A percentile compares a stretch with the other conserved stretches of the same genome.
Conservation (phyloP, 192 early-diverging fungal genomes). For the Helicostylum pulchrum region DNA sequence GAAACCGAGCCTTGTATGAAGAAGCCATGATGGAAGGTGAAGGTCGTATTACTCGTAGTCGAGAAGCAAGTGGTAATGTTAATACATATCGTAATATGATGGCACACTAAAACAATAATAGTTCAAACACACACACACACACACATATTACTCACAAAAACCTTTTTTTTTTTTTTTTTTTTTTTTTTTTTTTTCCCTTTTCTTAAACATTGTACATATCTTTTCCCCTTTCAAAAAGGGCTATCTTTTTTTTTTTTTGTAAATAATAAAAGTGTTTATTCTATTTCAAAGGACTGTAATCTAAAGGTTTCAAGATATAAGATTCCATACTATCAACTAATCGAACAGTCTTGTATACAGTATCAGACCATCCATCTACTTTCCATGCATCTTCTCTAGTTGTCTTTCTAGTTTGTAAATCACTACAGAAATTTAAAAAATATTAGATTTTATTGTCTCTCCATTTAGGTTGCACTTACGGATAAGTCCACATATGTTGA, state of each 20-base stretch:
- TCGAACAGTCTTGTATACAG: constrained; percentile 88
- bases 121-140: too few species aligned
- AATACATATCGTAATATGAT: constrained; percentile 9
- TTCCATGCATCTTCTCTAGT: constrained; percentile 91
- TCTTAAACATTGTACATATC: not conserved
- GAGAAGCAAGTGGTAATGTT: constrained; percentile 9
- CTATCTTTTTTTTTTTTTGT: not conserved
- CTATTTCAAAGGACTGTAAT: constrained; percentile 75
- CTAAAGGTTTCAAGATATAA: constrained; percentile 70
- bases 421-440: constrained; percentile 38
- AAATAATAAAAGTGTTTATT: constrained; percentile 5
- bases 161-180: not conserved
- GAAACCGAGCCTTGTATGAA: not conserved
- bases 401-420: constrained; percentile 84
- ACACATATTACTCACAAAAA: not conserved
- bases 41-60: constrained; percentile 14
- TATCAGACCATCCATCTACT: constrained; percentile 91
- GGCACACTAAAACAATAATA: constrained; percentile 3
- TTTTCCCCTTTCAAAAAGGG: not conserved
- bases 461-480: constrained; percentile 3
- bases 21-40: constrained; percentile 1
- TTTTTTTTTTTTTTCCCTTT: not conserved
- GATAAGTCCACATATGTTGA: constrained; percentile 72
- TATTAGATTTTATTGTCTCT: not conserved
- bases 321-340: constrained; percentile 81